phyloP scores from a whole-genome alignment of 768 basidiomycete genomes.

The Neoboletus brunneissimus region DNA sequence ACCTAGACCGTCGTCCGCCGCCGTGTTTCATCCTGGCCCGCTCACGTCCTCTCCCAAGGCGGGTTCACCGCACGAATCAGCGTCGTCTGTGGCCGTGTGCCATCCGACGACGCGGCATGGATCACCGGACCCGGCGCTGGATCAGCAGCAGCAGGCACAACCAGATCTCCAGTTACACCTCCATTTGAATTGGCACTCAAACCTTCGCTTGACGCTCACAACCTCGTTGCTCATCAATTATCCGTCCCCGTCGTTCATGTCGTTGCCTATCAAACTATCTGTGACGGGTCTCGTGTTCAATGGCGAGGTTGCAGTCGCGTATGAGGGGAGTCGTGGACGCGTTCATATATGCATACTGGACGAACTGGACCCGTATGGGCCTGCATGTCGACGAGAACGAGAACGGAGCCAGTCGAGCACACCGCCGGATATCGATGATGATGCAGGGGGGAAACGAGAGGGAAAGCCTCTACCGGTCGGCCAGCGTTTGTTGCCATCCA shows the following conservation, averaged over 20 bases:
- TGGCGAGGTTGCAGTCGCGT: conserved; percentile 88
- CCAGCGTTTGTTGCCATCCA: conserved; percentile 77
- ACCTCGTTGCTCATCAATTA: conserved; percentile 97
- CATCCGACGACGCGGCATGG: conserved; percentile 15
- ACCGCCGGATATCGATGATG: conserved; percentile 65
- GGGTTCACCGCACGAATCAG: conserved; percentile 11
- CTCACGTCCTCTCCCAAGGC: conserved; percentile 28
- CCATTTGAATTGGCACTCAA: conserved; percentile 80
- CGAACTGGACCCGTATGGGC: conserved; percentile 82
- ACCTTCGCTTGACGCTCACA: conserved; percentile 83
- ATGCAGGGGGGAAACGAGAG: conserved; percentile 42
- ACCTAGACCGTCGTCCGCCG: conserved; percentile 16
- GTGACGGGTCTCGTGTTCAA: conserved; percentile 85
- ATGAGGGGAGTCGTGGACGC: conserved; percentile 77
- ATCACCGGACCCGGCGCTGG: conserved; percentile 11
- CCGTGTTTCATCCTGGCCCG: conserved; percentile 34
- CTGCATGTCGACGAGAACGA: conserved; percentile 59
- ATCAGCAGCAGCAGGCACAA: conserved; percentile 29
- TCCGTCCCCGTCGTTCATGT: conserved; percentile 95
- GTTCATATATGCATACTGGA: conserved; percentile 89
- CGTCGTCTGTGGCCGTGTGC: conserved; percentile 16
- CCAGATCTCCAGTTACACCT: conserved; percentile 88
- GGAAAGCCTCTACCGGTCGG: conserved; percentile 76
- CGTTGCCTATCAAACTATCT: conserved; percentile 90
- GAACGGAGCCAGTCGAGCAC: conserved; percentile 46